Evolutionary conservation across 345 rosid species (phyloP).

Genomic region (Adansonia digitata): DNA sequence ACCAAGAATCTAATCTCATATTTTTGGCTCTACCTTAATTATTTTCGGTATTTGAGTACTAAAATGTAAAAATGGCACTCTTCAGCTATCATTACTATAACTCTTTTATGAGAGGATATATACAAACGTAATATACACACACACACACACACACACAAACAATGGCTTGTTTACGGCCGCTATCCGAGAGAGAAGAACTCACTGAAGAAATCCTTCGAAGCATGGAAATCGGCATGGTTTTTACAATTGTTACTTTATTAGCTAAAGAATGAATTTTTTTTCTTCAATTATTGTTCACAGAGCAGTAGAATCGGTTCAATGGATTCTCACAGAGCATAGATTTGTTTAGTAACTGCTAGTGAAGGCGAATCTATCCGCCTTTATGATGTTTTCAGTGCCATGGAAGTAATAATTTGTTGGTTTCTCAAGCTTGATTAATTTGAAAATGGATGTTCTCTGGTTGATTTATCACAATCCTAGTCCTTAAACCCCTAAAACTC

Average conservation of each 20-base stretch:
- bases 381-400: slow-evolving; percentile 59
- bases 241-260: slow-evolving; percentile 13
- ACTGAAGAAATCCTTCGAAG: slow-evolving; percentile 77
- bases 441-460: not conserved
- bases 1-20: too few relatives aligned
- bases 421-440: not conserved
- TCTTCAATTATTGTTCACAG: slow-evolving; percentile 28
- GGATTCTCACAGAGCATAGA: slow-evolving; percentile 82
- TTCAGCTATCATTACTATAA: too few relatives aligned
- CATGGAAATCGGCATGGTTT: slow-evolving; percentile 91
- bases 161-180: slow-evolving; percentile 24
- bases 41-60: too few relatives aligned
- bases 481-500: not conserved
- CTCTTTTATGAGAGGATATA: too few relatives aligned
- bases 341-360: slow-evolving; percentile 88
- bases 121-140: too few relatives aligned
- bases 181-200: slow-evolving; percentile 66
- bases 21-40: too few relatives aligned
- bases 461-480: not conserved
- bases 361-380: slow-evolving; percentile 97
- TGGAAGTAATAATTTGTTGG: slow-evolving; percentile 28
- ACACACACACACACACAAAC: too few relatives aligned
- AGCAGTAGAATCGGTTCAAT: slow-evolving; percentile 83
- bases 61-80: too few relatives aligned
- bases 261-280: not conserved